Base-by-base conservation (phyloP, 2,329 filamentous ascomycete species). In the Ophiocordyceps camponoti-saundersi region DNA sequence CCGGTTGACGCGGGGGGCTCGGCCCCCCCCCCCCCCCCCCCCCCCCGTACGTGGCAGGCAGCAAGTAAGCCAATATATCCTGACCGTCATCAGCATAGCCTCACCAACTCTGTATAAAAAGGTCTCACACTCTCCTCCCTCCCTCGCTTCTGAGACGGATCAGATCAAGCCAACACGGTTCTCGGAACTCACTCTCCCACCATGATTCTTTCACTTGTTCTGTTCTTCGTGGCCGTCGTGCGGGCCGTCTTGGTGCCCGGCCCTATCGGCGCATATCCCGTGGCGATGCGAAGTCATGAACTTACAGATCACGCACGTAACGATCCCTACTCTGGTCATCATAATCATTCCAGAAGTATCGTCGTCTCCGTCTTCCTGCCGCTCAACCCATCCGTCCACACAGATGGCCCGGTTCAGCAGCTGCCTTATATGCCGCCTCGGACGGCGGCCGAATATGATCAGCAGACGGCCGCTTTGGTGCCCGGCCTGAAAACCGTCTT, bases 281-380 rank as follows among this genome's bases (percentile, higher is more conserved):
- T 41, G 41, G 48, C 30, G 16, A 36, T 36, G 47, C 44, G 47
- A 26, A 51, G 52, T 42, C 49, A 53, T 40, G 29, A 46, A 18
- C 48, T 56, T 16, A 51, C 46, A 6, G 54, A 56, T 45, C n/a
- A 48, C 43, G 45, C 40, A 26, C 49, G 53, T 46, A 48, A 46
- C 47, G 54, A 56, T 32, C 51, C 50, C 3, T 54, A 49, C 21
- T 50, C 54, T 20, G 48, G 52, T 16, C 32, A 44, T 8, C 44
- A 32, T 26, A 47, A 41, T 16, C 50, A 52, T 13, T 16, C 6
- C 1, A 42, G 47, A 8, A 40, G 44, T 2, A 36, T 48, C n/a
- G 29, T 48, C 32, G 42, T 46, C 23, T 46, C 44, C 18, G 23
- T 30, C 18, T 48, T 46, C 16, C 44, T 46, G 21, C 44, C 47